Evolutionary conservation across 2,329 filamentous ascomycete genomes (phyloP).

Genomic region (Claviceps quebecensis): DNA sequence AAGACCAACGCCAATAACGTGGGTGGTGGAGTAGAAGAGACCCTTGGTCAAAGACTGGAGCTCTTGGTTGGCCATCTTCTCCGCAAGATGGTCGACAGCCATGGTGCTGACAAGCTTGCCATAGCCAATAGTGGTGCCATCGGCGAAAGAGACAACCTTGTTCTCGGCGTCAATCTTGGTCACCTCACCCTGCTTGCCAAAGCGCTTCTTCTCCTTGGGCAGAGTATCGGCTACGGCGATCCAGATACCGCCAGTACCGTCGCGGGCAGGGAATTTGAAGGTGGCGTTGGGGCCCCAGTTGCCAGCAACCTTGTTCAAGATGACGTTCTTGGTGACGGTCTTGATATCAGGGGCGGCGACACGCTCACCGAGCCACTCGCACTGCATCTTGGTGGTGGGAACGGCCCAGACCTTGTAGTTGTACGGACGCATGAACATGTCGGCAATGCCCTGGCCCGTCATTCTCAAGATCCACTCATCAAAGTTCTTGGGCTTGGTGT

Average conservation of each 20-base stretch:
- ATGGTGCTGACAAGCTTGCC: conserved; percentile 91
- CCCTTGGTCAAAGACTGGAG: conserved; percentile 73
- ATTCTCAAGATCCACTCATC: conserved; percentile 96
- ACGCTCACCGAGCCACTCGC: conserved; percentile 94
- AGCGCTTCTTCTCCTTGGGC: conserved; percentile 80
- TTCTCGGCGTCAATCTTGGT: conserved; percentile 73
- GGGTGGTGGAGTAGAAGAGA: conserved; percentile 92
- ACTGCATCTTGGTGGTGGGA: conserved; percentile 99
- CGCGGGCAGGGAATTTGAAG: conserved; percentile 92
- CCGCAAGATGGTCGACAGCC: conserved; percentile 78
- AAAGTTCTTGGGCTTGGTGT: conserved; percentile 88
- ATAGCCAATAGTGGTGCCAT: conserved; percentile 83
- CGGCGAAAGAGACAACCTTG: conserved; percentile 68
- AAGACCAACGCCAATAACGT: conserved; percentile 92
- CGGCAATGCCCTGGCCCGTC: conserved; percentile 76
- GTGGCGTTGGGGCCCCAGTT: conserved; percentile 98
- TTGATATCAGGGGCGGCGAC: conserved; percentile 95
- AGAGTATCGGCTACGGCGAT: conserved; percentile 90
- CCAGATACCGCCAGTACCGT: conserved; percentile 98
- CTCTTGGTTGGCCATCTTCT: conserved; percentile 78
- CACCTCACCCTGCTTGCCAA: conserved; percentile 74
- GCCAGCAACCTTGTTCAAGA: conserved; percentile 88
- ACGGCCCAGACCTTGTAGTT: conserved; percentile 99
- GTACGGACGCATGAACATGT: conserved; percentile 98
- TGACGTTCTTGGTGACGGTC: conserved; percentile 82